phyloP scores from a whole-genome alignment of 1,139 yeast genomes.

The Yamadazyma trypodendri region DNA sequence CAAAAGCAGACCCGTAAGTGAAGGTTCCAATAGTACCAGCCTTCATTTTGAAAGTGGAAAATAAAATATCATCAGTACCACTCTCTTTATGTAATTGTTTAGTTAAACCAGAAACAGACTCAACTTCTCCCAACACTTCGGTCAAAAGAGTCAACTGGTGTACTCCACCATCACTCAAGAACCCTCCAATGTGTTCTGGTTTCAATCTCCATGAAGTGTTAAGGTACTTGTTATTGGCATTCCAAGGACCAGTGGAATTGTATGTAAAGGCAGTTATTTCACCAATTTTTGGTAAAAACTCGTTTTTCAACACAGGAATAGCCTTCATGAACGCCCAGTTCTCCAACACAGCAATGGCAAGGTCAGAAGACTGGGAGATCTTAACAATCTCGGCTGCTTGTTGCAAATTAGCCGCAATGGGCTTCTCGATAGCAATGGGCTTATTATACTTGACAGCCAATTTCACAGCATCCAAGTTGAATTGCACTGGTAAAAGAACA shows the following conservation, averaged over 20 bases:
- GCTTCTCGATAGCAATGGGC: conserved; percentile 83
- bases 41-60: conserved; percentile 62
- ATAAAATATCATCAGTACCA: conserved; percentile 79
- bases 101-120: conserved; percentile 67
- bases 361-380: conserved; percentile 52
- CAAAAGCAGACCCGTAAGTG: conserved; percentile 89
- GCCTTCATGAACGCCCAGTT: conserved; percentile 77
- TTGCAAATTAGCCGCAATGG: conserved; percentile 79
- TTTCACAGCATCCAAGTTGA: conserved; percentile 64
- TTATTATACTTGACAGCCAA: conserved; percentile 69
- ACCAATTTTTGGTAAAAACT: conserved; percentile 69
- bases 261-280: conserved; percentile 73
- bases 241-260: conserved; percentile 79
- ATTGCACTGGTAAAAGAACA: conserved; percentile 83
- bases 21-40: conserved; percentile 79
- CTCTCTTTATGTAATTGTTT: conserved; percentile 71
- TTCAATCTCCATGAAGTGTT: conserved; percentile 79
- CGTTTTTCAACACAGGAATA: conserved; percentile 48
- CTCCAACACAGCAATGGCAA: conserved; percentile 78
- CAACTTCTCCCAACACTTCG: conserved; percentile 74
- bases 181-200: conserved; percentile 92
- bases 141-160: conserved; percentile 88
- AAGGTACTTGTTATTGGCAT: conserved; percentile 61
- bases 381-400: conserved; percentile 80
- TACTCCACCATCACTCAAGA: conserved; percentile 90